Conservation (phyloP, 768 basidiomycete species). For the Tephrocybe rancida region DNA sequence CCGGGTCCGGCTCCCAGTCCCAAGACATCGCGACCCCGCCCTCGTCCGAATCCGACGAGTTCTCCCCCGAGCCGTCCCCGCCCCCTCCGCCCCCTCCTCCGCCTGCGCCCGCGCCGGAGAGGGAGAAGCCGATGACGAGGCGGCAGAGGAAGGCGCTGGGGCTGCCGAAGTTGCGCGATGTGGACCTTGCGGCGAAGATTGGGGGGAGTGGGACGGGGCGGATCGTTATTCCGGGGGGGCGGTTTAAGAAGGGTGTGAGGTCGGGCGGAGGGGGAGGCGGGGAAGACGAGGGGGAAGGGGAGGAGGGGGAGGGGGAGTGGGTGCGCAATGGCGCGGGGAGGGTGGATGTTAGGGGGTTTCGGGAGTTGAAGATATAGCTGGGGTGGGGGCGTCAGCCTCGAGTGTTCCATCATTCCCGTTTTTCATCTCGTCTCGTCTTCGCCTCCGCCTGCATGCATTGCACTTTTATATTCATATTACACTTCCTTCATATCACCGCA, state of each 20-base stretch:
- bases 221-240: constrained; percentile 70
- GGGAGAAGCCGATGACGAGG: constrained; percentile 54
- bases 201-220: constrained; percentile 53
- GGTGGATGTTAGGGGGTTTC: constrained; percentile 76
- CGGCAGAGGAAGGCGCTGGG: constrained; percentile 72
- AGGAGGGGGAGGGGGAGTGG: constrained; percentile 48
- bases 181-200: constrained; percentile 25
- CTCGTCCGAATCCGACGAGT: background rate
- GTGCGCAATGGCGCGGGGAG: constrained; percentile 68
- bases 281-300: constrained; percentile 32
- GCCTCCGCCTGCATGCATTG: too few species aligned
- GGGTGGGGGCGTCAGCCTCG: background rate
- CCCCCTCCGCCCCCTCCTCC: background rate
- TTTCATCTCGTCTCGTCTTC: too few species aligned
- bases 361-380: constrained; percentile 68
- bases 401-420: too few species aligned
- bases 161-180: constrained; percentile 53
- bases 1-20: background rate
- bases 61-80: constrained; percentile 24
- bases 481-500: too few species aligned
- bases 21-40: background rate
- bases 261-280: constrained; percentile 13
- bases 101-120: constrained; percentile 3
- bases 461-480: too few species aligned
- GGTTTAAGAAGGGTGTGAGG: constrained; percentile 29